Conservation (phyloP, 2,329 filamentous ascomycete species). For the Nemania abortiva region DNA sequence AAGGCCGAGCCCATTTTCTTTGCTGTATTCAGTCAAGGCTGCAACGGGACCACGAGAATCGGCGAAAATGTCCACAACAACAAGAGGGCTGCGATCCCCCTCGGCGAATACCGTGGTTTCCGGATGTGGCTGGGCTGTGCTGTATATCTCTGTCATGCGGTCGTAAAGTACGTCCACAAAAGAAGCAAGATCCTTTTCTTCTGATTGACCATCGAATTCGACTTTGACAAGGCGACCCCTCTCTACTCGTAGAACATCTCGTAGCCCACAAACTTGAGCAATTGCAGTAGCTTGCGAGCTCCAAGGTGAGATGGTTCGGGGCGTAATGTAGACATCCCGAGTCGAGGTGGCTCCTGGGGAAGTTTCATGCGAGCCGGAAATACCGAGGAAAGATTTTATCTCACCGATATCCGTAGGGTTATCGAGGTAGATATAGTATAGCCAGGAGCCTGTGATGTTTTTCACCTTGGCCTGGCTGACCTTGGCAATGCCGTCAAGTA, state of each 20-base stretch:
- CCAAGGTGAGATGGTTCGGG: slow-evolving; percentile 94
- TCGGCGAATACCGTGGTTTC: slow-evolving; percentile 81
- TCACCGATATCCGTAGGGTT: slow-evolving; percentile 54
- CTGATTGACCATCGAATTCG: slow-evolving; percentile 66
- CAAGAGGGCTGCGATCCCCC: slow-evolving; percentile 69
- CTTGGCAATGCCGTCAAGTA: slow-evolving; percentile 58
- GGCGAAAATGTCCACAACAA: slow-evolving; percentile 80
- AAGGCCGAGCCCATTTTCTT: slow-evolving; percentile 83
- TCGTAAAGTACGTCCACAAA: slow-evolving; percentile 83
- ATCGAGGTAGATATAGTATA: slow-evolving; percentile 76
- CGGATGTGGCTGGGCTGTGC: slow-evolving; percentile 74
- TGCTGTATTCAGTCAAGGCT: slow-evolving; percentile 85
- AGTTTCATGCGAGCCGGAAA: slow-evolving; percentile 51
- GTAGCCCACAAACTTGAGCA: slow-evolving; percentile 88
- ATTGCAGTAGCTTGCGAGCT: slow-evolving; percentile 88
- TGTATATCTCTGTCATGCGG: slow-evolving; percentile 93
- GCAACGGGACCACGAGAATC: slow-evolving; percentile 74
- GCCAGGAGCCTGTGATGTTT: slow-evolving; percentile 65
- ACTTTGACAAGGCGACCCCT: slow-evolving; percentile 83
- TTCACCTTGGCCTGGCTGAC: slow-evolving; percentile 58
- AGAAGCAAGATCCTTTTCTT: slow-evolving; percentile 61
- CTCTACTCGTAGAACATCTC: slow-evolving; percentile 77
- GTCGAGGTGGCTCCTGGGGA: slow-evolving; percentile 51
- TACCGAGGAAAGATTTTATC: slow-evolving; percentile 50
- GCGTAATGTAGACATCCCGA: slow-evolving; percentile 77